Percentiles rank a stretch among this genome's conserved stretches.
These are phyloP conservation scores for Kockiozyma suomiensis DNA, from an alignment of 805 yeast species.

Conservation along the genomic window DNA sequence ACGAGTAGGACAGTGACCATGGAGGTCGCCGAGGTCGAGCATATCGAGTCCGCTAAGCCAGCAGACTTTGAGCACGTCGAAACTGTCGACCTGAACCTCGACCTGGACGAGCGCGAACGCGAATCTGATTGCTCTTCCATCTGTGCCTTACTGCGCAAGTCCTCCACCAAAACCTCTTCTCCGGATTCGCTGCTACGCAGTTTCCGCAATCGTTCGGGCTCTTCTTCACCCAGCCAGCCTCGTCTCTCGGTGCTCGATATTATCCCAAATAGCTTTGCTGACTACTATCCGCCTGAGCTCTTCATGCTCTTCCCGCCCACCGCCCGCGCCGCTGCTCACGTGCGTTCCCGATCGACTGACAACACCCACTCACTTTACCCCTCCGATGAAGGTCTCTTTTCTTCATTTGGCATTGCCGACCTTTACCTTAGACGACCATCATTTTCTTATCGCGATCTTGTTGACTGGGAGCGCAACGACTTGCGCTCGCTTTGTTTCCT, in stretches of 20 bases:
- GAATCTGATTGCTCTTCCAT: background rate
- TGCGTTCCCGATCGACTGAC: background rate
- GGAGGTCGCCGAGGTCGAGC: background rate
- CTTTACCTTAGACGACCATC: slow-evolving; percentile 51
- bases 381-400: slow-evolving; percentile 6
- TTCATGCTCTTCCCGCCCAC: slow-evolving; percentile 22
- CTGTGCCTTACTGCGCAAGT: too few species aligned
- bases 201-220: background rate
- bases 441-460: slow-evolving; percentile 62
- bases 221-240: background rate
- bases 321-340: background rate
- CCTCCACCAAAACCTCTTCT: background rate
- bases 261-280: slow-evolving; percentile 17
- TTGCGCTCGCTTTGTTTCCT: slow-evolving; percentile 64
- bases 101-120: slow-evolving; percentile 2
- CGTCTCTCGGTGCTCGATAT: slow-evolving; percentile 14
- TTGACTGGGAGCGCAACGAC: slow-evolving; percentile 75
- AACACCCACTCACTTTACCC: background rate
- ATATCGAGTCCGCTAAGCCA: slow-evolving; percentile 3
- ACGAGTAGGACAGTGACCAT: background rate
- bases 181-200: background rate
- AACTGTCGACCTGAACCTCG: slow-evolving; percentile 8
- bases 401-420: slow-evolving; percentile 21
- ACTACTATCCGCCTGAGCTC: slow-evolving; percentile 24
- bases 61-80: slow-evolving; percentile 26